Evolutionary conservation across 1,284 basidiomycete genomes (phyloP).

Genomic region (Trametes versicolor): DNA sequence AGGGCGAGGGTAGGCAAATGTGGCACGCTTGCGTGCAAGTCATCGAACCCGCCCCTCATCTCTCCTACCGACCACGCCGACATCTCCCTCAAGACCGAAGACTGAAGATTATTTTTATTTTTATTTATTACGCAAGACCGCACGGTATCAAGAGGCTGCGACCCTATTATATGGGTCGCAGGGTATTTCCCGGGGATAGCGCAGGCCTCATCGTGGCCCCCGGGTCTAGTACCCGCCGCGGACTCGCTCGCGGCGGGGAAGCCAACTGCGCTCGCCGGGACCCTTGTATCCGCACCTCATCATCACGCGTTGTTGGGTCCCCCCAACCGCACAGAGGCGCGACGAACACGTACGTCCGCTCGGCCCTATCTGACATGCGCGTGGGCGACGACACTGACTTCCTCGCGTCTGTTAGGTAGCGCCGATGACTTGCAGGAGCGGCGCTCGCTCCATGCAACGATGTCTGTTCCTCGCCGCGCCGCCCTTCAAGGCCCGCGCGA

Average conservation of each 20-base stretch:
- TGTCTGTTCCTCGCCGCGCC: not conserved
- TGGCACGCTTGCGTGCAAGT: too few species aligned
- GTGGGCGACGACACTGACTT: not conserved
- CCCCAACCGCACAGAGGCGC: not conserved
- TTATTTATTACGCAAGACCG: not conserved
- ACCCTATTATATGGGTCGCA: not conserved
- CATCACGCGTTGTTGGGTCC: not conserved
- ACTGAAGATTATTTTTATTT: not conserved
- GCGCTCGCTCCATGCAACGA: not conserved
- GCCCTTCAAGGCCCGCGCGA: not conserved
- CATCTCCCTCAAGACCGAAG: not conserved
- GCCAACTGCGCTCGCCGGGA: slow-evolving; percentile 4
- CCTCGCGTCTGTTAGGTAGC: not conserved
- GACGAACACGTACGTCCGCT: not conserved
- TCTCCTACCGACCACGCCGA: not conserved
- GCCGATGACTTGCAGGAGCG: not conserved
- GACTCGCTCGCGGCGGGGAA: slow-evolving; percentile 1
- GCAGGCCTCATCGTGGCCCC: slow-evolving; percentile 8
- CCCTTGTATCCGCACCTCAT: not conserved
- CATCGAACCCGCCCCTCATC: too few species aligned
- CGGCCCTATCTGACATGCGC: not conserved
- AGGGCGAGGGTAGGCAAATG: too few species aligned
- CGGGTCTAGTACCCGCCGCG: slow-evolving; percentile 2
- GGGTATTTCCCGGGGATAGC: not conserved
- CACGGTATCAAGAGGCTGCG: slow-evolving; percentile 1